Evolutionary conservation across 306 rosid genomes (phyloP), one percentile per base, ranked within the genome.

Genomic region (Luffa acutangula): DNA sequence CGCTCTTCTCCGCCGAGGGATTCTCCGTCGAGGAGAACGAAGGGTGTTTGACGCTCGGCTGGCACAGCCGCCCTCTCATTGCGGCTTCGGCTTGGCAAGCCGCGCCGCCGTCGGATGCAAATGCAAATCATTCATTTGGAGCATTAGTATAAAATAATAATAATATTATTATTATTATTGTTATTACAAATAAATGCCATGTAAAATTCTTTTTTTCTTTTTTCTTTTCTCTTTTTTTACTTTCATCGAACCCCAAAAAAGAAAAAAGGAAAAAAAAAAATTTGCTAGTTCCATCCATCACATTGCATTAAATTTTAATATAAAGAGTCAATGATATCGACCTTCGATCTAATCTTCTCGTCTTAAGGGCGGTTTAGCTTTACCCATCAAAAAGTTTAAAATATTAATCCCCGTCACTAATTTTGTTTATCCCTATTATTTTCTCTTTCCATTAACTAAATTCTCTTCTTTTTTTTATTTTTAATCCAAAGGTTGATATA

Each of bases 21-120:
- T 93, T 88, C 70, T 85, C 91, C 3, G 94, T 93, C 65, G 93
- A 93, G 70, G 98, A 93, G 85, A 91, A 84, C 20, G 89, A 89
- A 51, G 98, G 98, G 1, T 89, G 96, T 64, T 85, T 93, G 80
- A 93, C 93, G 14, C 85, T 93, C 41, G 98, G 98, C 21, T 93
- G 98, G 98, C 98, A 93, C 51, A 91, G 89, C 90, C 91, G 97
- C 0, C 90, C 97, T 17, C 89, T 93, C 25, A 89, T 93, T 41
- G 88, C 96, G 59, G 97, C 96, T 82, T 93, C 97, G 63, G 97
- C 93, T 65, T 93, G 97, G 97, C 91, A 91, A 80, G 88, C 88
- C 25, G 81, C 52, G 15, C 51, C 74, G 51, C 25, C 36, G 21
- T 48, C 31, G 1, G 48, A 65, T 63, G 41, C 80, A 1, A 80